Base-by-base conservation (phyloP, 257 asterid species). In the Primulina huaijiensis region DNA sequence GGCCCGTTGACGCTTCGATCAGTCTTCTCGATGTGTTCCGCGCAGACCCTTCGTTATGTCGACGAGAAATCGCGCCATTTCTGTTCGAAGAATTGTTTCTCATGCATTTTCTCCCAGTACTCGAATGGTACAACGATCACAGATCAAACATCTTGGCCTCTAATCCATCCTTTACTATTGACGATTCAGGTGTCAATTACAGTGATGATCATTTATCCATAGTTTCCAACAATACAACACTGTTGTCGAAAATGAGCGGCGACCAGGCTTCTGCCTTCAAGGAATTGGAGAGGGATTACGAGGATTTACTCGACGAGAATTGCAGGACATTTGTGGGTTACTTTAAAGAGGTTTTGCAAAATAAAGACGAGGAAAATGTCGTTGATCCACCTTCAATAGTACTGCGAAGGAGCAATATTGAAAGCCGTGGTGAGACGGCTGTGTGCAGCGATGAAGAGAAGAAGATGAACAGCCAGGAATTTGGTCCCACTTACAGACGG, bases 71-170 rank as follows among this genome's bases (percentile, higher is more conserved):
- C 21, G 90, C 93, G 1, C 96, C 93, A 0, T 50, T 43, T 19
- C 59, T 90, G 77, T 88, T 88, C 61, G 81, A 90, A 72, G 87
- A 88, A 8, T 65, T 90, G 69, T 90, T 88, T 81, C 84, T 88
- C 7, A 7, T 69, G 2, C 90, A 88, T 64, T 87, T 88, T 62
- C 34, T 60, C 20, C 85, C 87, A 1, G 53, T 90, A 46, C 60
- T 82, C 9, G 85, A 83, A 7, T 85, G 97, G 92, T 83, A 88
- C 72, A 74, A 82, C 61, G 69, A 43, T 11, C 81, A 74, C 58
- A 82, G 88, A 43, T 70, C 79, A 8, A 7, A 4, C 20, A 86
- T 84, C 50, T 71, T 84, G 57, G 72, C 81, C 2, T 61, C 72
- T 5, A 46, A 14, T 16, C 33, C 64, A 14, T 60, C 80, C 1